Percentiles rank a stretch among this genome's conserved stretches.
Evolutionary conservation across 106 monocot genomes (phyloP).

Genomic region (Dendrobium catenatum): DNA sequence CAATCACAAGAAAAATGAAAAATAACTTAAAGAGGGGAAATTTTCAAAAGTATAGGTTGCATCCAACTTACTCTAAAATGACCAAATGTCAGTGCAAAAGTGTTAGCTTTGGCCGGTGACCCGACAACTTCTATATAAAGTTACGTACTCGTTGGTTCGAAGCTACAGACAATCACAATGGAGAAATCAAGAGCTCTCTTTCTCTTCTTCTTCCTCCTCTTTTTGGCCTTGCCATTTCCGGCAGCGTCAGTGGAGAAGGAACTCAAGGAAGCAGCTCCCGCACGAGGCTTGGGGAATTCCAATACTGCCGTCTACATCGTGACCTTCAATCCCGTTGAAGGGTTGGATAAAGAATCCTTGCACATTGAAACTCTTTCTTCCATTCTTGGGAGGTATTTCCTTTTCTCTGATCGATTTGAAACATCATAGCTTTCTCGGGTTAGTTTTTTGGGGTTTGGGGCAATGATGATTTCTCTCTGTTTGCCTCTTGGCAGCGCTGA

Average conservation of each 20-base stretch:
- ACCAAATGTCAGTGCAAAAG: no score
- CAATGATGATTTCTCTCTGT: background rate
- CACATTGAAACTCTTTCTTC: constrained; percentile 40
- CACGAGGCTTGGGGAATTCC: constrained; percentile 2
- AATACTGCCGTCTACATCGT: constrained; percentile 30
- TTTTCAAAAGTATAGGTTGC: no score
- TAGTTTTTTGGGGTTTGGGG: background rate
- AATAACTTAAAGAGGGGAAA: no score
- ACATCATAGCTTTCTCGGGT: background rate
- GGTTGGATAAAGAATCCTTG: constrained; percentile 25
- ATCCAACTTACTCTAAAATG: no score
- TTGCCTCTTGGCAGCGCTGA: constrained; percentile 34
- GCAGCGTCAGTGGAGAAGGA: background rate
- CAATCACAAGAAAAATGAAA: no score
- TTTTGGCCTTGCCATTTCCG: background rate
- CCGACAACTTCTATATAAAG: background rate
- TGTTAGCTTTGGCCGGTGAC: no score
- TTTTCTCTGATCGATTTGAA: background rate
- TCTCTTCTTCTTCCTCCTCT: background rate
- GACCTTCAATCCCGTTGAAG: constrained; percentile 7
- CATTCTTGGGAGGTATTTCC: constrained; percentile 38
- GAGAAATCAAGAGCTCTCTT: background rate
- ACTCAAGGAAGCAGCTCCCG: background rate
- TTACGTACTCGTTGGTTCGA: background rate
- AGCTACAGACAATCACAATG: background rate